A percentile compares a stretch with the other conserved stretches of the same genome.
Conservation (phyloP, 148 eudicot species). For the Vaccinium vitisidaea region DNA sequence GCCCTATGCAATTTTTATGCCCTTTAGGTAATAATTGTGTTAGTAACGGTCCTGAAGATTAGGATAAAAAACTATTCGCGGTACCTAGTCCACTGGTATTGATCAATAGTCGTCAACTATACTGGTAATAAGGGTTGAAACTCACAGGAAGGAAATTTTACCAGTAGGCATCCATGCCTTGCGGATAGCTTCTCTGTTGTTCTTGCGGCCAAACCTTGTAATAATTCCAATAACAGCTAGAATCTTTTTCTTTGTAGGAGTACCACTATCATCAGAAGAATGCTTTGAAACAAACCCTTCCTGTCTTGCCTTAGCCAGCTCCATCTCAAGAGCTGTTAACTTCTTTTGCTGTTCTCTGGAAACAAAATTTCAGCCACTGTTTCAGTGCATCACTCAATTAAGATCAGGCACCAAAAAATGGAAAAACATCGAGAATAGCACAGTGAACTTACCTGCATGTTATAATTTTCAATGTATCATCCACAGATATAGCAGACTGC, state of each 20-base stretch:
- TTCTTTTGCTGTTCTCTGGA: constrained; percentile 77
- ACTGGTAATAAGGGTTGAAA: neutral
- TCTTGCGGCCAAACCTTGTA: constrained; percentile 72
- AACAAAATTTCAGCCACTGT: constrained; percentile 18
- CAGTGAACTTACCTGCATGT: constrained; percentile 58
- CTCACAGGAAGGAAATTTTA: constrained; percentile 25
- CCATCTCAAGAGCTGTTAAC: constrained; percentile 72
- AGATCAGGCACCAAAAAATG: neutral
- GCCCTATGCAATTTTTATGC: neutral
- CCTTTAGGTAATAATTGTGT: neutral
- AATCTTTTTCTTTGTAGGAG: constrained; percentile 51
- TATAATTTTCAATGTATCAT: constrained; percentile 73
- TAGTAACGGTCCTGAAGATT: neutral
- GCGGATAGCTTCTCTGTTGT: constrained; percentile 78
- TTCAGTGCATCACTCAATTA: neutral
- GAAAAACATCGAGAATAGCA: neutral
- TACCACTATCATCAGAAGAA: constrained; percentile 38
- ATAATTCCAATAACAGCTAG: constrained; percentile 71
- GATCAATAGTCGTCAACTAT: neutral
- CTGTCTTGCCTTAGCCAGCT: constrained; percentile 68
- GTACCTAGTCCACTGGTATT: neutral
- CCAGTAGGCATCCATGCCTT: constrained; percentile 95
- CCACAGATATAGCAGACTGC: constrained; percentile 68
- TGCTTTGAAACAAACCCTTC: constrained; percentile 60
- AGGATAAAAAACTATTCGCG: neutral